Conservation (phyloP, 306 rosid species). For the Citrullus colocynthis region DNA sequence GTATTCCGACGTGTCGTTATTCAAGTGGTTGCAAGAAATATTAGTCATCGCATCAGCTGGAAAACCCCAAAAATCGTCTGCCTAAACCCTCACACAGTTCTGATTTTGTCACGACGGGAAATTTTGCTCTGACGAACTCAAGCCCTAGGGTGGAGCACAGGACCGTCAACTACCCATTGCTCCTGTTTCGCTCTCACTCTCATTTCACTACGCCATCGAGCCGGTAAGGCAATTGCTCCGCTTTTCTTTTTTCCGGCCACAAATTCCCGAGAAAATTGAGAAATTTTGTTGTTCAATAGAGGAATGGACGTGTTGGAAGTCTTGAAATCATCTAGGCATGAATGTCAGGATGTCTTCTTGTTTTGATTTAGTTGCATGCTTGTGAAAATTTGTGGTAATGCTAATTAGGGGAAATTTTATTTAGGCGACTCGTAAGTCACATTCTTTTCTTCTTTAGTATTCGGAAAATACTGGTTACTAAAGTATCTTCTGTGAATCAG, state of each 20-base stretch:
- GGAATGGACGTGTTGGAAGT: neutral
- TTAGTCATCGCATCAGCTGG: neutral
- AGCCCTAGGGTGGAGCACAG: neutral
- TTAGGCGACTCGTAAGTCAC: neutral
- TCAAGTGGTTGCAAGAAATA: neutral
- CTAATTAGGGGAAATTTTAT: neutral
- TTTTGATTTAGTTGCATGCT: neutral
- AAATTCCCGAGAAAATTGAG: neutral
- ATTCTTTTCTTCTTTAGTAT: neutral
- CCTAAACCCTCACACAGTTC: constrained; percentile 9
- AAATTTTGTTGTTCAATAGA: neutral
- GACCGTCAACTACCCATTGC: neutral
- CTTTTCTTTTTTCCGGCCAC: neutral
- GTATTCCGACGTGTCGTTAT: neutral
- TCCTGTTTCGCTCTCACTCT: neutral
- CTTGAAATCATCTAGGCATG: neutral
- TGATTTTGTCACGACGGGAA: neutral
- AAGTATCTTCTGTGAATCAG: neutral
- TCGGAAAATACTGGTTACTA: neutral
- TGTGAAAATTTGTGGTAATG: neutral
- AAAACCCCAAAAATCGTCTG: neutral
- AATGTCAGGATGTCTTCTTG: neutral
- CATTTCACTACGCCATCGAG: neutral
- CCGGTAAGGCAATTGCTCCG: neutral
- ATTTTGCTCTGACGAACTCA: neutral